phyloP scores from a whole-genome alignment of 1,139 yeast species.

The Yamadazyma kanchanaburiensis region DNA sequence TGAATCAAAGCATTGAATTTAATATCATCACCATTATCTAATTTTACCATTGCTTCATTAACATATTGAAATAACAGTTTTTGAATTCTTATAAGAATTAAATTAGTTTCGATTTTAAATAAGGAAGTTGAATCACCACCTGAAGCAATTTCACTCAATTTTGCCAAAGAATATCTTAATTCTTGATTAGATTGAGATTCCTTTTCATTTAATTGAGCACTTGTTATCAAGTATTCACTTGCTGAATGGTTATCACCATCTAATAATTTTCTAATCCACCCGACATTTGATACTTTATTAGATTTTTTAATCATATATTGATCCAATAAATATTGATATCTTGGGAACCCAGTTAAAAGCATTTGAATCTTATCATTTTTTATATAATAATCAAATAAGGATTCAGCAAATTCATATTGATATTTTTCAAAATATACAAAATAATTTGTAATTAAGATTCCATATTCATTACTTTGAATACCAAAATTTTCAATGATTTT shows the following conservation, averaged over 20 bases:
- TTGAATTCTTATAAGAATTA: slow-evolving; percentile 49
- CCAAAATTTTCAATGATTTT: slow-evolving; percentile 24
- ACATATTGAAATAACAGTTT: slow-evolving; percentile 33
- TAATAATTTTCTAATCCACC: slow-evolving; percentile 72
- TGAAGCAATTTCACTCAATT: slow-evolving; percentile 45
- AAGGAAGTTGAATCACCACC: slow-evolving; percentile 14
- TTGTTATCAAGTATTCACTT: slow-evolving; percentile 39
- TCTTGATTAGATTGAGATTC: slow-evolving; percentile 48
- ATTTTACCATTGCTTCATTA: slow-evolving; percentile 14
- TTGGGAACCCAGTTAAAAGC: slow-evolving; percentile 56
- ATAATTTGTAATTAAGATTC: slow-evolving; percentile 29
- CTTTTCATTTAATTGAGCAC: slow-evolving; percentile 32
- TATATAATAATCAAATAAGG: slow-evolving; percentile 60
- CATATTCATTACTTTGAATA: slow-evolving; percentile 9
- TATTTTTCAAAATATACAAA: slow-evolving; percentile 55
- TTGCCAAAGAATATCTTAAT: slow-evolving; percentile 68
- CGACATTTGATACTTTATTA: slow-evolving; percentile 50
- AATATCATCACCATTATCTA: slow-evolving; percentile 10
- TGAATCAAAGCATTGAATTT: slow-evolving; percentile 21
- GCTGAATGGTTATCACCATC: slow-evolving; percentile 52
- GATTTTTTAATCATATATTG: slow-evolving; percentile 49
- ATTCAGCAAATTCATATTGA: slow-evolving; percentile 67
- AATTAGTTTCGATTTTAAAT: slow-evolving; percentile 44
- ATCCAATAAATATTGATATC: slow-evolving; percentile 47
- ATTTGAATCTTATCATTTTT: slow-evolving; percentile 50